Conservation (phyloP, 306 rosid species). For the Prinsepia uniflora region DNA sequence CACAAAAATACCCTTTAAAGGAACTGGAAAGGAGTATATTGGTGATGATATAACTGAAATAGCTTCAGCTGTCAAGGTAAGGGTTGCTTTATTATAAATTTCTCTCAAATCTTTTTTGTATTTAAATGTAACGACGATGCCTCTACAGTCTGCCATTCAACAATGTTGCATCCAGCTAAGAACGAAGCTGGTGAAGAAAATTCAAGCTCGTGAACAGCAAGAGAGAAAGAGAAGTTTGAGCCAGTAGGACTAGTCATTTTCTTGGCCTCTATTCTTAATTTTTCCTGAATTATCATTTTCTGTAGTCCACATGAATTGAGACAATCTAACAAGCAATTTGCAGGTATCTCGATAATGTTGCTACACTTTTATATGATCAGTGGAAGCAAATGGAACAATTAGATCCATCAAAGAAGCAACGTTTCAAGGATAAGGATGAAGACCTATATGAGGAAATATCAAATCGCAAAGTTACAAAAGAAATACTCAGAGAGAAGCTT, state of each 20-base stretch:
- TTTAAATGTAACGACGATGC: neutral
- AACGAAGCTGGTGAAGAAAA: constrained; percentile 83
- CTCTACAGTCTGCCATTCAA: constrained; percentile 80
- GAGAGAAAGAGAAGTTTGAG: constrained; percentile 92
- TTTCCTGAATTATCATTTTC: constrained; percentile 10
- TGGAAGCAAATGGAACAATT: constrained; percentile 54
- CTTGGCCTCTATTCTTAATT: constrained; percentile 19
- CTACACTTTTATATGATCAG: constrained; percentile 58
- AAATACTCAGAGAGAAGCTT: constrained; percentile 67
- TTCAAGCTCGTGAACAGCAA: constrained; percentile 96
- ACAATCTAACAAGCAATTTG: constrained; percentile 27
- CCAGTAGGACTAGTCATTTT: constrained; percentile 40
- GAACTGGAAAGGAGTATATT: constrained; percentile 97
- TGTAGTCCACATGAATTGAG: constrained; percentile 18
- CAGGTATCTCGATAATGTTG: constrained; percentile 83
- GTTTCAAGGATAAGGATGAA: constrained; percentile 42
- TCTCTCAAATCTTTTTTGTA: neutral
- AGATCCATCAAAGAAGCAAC: constrained; percentile 62
- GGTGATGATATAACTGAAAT: constrained; percentile 96
- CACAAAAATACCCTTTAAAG: constrained; percentile 96
- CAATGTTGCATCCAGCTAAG: constrained; percentile 93
- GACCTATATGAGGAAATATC: constrained; percentile 64
- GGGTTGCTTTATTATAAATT: constrained; percentile 15
- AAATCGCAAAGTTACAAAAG: constrained; percentile 60
- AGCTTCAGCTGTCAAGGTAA: constrained; percentile 92